These are phyloP conservation scores for Termitomyces sp. DNA, from an alignment of 768 basidiomycete genomes.

Conservation along the genomic window DNA sequence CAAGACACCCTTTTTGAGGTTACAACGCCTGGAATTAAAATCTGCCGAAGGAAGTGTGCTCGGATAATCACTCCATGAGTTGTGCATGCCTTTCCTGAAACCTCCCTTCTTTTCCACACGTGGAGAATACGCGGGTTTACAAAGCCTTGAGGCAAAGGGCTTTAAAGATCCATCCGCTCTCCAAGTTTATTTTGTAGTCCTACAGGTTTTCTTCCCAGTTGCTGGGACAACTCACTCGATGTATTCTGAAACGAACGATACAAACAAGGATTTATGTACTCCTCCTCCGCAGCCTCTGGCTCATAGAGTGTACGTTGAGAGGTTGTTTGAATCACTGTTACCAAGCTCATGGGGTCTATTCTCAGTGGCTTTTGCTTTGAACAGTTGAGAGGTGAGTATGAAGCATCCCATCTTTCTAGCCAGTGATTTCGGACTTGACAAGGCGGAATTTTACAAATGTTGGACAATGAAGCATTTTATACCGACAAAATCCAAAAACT, in stretches of 20 bases:
- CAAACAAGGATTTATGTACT: slow-evolving; percentile 3
- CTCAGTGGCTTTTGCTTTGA: slow-evolving; percentile 26
- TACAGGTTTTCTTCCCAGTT: background rate
- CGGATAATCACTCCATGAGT: background rate
- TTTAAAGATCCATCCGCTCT: background rate
- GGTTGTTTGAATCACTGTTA: background rate
- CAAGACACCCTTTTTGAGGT: background rate
- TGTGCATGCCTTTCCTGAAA: background rate
- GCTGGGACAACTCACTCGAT: slow-evolving; percentile 3
- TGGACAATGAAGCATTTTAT: slow-evolving; percentile 24
- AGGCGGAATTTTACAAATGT: slow-evolving; percentile 35
- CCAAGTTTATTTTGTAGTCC: background rate
- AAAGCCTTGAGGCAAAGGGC: background rate
- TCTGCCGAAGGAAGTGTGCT: background rate
- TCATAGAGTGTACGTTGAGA: slow-evolving; percentile 13
- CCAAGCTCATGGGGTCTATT: background rate
- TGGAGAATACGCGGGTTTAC: background rate
- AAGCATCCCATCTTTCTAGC: background rate
- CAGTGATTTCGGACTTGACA: background rate
- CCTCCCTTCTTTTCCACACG: background rate
- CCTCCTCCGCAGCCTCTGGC: slow-evolving; percentile 8
- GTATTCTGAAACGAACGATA: slow-evolving; percentile 14
- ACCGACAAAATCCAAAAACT: slow-evolving; percentile 29
- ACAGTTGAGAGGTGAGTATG: slow-evolving; percentile 29
- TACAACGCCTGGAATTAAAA: background rate